phyloP scores from a whole-genome alignment of 2,329 filamentous ascomycete genomes.

The Mycogone perniciosa region DNA sequence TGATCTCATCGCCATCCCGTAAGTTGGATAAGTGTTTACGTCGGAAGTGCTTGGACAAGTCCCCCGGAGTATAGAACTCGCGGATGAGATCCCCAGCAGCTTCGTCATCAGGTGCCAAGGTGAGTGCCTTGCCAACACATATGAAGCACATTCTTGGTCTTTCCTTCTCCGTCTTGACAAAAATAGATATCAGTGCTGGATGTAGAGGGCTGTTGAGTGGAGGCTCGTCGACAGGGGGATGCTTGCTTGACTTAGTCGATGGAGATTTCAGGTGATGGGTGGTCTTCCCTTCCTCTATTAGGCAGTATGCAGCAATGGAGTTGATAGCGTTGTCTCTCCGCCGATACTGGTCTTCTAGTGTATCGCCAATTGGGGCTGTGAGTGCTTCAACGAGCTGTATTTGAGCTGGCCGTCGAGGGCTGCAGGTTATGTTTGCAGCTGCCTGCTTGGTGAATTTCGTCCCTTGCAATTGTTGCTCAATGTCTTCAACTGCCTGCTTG shows the following conservation, averaged over 20 bases:
- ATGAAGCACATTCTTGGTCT: constrained; percentile 13
- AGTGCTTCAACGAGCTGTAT: constrained; percentile 15
- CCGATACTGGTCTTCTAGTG: constrained; percentile 12
- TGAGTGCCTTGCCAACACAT: constrained; percentile 10
- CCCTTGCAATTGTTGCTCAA: constrained; percentile 17
- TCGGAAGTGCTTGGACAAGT: constrained; percentile 14
- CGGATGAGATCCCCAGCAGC: constrained; percentile 3
- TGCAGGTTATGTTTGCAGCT: neutral
- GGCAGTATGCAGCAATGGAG: constrained; percentile 11
- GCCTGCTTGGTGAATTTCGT: constrained; percentile 13
- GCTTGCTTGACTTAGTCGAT: neutral
- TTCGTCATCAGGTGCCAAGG: constrained; percentile 2
- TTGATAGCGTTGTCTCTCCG: constrained; percentile 12
- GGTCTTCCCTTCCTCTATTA: constrained; percentile 9
- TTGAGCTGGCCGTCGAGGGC: constrained; percentile 12
- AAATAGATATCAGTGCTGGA: constrained; percentile 11
- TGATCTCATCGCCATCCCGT: neutral
- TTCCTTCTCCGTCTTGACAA: constrained; percentile 9
- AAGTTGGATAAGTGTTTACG: constrained; percentile 11
- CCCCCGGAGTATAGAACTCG: constrained; percentile 11
- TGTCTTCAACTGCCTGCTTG: constrained; percentile 17
- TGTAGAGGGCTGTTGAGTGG: constrained; percentile 1
- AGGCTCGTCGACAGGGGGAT: neutral
- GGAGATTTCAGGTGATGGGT: neutral
- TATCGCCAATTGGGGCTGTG: constrained; percentile 6